A percentile compares a stretch with the other conserved stretches of the same genome.
These are phyloP conservation scores for Evansstolkia leycettana DNA, from an alignment of 495 filamentous ascomycete genomes.

Conservation along the genomic window DNA sequence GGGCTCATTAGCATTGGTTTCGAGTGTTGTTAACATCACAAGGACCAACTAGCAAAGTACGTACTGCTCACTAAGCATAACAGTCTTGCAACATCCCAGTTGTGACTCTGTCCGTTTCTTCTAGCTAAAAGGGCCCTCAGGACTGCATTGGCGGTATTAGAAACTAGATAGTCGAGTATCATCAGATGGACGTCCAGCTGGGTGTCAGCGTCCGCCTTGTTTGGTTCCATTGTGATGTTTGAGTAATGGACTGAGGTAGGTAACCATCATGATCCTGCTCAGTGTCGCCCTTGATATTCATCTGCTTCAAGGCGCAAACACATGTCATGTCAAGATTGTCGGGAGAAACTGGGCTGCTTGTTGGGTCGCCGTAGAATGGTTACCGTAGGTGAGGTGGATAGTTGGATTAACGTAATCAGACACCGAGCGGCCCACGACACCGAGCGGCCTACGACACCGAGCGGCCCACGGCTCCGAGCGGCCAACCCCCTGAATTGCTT, in stretches of 20 bases:
- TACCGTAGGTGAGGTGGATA: no score
- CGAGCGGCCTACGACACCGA: no score
- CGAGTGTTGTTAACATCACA: neutral
- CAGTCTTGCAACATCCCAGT: constrained; percentile 1
- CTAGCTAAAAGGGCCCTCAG: constrained; percentile 8
- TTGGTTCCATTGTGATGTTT: neutral
- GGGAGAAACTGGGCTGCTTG: no score
- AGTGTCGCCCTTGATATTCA: neutral
- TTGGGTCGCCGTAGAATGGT: no score
- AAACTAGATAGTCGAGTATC: constrained; percentile 44
- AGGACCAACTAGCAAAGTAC: neutral
- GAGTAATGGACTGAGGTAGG: neutral
- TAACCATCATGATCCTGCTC: neutral
- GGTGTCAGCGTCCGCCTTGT: constrained; percentile 10
- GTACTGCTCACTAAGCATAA: neutral
- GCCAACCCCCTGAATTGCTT: no score
- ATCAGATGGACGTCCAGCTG: constrained; percentile 33
- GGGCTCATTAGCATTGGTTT: neutral
- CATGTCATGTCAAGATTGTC: no score
- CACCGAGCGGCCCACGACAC: no score
- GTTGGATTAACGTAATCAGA: no score
- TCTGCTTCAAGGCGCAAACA: no score
- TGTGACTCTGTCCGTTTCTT: constrained; percentile 1
- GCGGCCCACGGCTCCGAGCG: no score
- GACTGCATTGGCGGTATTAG: constrained; percentile 23